Base-by-base conservation (phyloP, 768 basidiomycete species). In the Serpula lacrymans region DNA sequence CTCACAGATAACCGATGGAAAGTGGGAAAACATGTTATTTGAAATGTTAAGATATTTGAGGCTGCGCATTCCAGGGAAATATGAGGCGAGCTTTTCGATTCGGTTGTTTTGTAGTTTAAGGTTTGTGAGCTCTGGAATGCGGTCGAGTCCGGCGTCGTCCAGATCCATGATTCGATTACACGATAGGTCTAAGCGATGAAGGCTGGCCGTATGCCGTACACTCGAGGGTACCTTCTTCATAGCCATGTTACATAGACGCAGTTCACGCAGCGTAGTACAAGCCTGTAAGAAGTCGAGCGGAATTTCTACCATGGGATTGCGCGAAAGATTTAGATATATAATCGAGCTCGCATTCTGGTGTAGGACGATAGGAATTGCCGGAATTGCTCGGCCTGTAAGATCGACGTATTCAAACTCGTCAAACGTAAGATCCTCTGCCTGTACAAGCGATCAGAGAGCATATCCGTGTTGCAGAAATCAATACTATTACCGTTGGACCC, bases 261-360 rank as follows among this genome's bases (percentile, higher is more conserved):
- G 78, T 52, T 96, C 93, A 42, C 84, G 82, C 7, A 99, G 76
- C 5, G 71, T 77, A 1, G 77, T 78, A 56, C 92, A 95, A 5
- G 84, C 79, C 61, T 96, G 89, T 42, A 96, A 84, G 58, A 99
- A 99, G 63, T 98, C 96, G 36, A 91, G 81, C 1, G 95, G 96
- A 25, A 98, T 85, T 60, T 98, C 94, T 40, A 94, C 77, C 78
- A 95, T 90, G 2, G 94, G 92, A 57, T 98, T 99, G 31, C 88
- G 81, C 3, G 92, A 95, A 11, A 98, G 76, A 45, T 87, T 88
- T 43, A 98, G 83, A 28, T 75, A 82, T 43, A 88, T 69, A 53
- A 99, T 93, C 18, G 77, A 77, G 49, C 86, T 82, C 1, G 93
- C 92, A 44, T 90, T 80, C 39, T 78, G 75, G 60, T 99, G 86